phyloP scores from a whole-genome alignment of 495 filamentous ascomycete genomes.

The Parachaetomium inaequale region DNA sequence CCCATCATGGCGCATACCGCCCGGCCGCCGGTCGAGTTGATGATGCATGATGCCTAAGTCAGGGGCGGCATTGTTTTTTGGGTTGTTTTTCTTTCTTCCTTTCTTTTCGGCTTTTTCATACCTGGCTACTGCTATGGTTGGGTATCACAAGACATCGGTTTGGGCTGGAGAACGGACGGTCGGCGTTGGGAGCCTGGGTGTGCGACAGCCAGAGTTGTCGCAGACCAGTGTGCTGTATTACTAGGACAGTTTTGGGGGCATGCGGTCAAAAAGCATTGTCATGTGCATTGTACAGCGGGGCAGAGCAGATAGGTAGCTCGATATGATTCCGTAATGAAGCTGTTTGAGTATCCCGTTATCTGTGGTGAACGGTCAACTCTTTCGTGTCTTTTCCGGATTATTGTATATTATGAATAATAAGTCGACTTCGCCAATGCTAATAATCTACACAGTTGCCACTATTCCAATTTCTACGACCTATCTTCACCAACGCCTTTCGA shows the following conservation, averaged over 20 bases:
- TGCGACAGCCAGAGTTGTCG: neutral
- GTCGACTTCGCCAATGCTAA: too few species aligned
- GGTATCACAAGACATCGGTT: neutral
- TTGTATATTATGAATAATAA: too few species aligned
- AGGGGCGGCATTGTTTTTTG: neutral
- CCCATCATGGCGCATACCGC: constrained; percentile 70
- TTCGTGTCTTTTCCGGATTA: too few species aligned
- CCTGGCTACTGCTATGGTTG: neutral
- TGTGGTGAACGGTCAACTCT: too few species aligned
- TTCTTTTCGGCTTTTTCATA: neutral
- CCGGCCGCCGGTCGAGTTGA: constrained; percentile 87
- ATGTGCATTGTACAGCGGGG: constrained; percentile 5
- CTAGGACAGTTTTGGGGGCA: neutral
- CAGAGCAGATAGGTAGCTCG: neutral
- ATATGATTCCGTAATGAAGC: neutral
- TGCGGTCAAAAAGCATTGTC: constrained; percentile 4
- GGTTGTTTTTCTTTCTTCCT: neutral
- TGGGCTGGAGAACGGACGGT: neutral
- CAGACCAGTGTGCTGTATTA: neutral
- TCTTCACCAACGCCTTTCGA: too few species aligned
- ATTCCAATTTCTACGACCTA: too few species aligned
- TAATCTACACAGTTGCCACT: too few species aligned
- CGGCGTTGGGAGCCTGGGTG: constrained; percentile 8
- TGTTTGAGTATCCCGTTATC: neutral
- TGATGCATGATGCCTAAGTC: constrained; percentile 59